phyloP scores from a whole-genome alignment of 257 asterid species.

The Parsonsia alboflavescens region DNA sequence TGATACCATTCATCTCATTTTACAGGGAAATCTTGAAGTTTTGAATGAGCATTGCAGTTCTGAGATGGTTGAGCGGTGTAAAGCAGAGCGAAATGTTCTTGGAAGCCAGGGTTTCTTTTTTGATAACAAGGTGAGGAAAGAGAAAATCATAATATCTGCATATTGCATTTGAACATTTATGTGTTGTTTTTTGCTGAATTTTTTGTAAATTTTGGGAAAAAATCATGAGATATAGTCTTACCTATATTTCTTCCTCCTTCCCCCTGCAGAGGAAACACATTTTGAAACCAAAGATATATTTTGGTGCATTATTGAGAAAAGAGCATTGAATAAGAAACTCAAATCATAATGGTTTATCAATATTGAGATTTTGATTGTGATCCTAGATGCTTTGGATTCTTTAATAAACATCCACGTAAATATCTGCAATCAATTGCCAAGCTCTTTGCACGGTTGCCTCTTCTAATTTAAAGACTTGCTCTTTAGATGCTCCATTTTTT shows the following conservation, averaged over 20 bases:
- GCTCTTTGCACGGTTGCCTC: background rate
- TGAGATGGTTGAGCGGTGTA: slow-evolving; percentile 79
- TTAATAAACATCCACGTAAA: background rate
- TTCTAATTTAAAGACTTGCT: background rate
- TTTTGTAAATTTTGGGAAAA: background rate
- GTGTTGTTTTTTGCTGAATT: background rate
- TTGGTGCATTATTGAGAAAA: background rate
- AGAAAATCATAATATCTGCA: background rate
- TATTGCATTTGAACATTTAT: background rate
- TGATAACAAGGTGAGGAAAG: slow-evolving; percentile 69
- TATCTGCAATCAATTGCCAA: background rate
- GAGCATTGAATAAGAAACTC: background rate
- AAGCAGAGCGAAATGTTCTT: slow-evolving; percentile 75
- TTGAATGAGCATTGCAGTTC: slow-evolving; percentile 72
- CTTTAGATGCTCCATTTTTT: background rate
- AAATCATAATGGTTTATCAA: background rate
- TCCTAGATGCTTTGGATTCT: background rate
- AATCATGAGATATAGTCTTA: background rate
- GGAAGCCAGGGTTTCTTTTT: slow-evolving; percentile 69
- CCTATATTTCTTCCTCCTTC: background rate
- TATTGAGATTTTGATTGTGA: background rate
- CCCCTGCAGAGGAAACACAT: background rate
- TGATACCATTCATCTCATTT: slow-evolving; percentile 7
- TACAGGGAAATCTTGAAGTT: slow-evolving; percentile 65
- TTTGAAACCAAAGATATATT: no score